A percentile compares a stretch with the other conserved stretches of the same genome.
phyloP scores from a whole-genome alignment of 371 early-diverging fungal genomes.

The Mucor indicus region DNA sequence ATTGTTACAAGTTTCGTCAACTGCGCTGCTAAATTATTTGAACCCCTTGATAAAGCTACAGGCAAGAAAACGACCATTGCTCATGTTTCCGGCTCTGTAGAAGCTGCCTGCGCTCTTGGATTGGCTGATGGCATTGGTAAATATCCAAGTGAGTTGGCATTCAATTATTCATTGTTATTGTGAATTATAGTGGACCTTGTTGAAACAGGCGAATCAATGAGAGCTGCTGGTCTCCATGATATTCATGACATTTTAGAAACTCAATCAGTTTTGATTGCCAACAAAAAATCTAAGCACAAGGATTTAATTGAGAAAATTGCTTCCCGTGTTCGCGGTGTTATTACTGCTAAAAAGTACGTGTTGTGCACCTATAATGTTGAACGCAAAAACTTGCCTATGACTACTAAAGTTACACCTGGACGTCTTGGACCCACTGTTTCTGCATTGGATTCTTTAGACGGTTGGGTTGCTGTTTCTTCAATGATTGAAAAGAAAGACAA shows the following conservation, averaged over 20 bases:
- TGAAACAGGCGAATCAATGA: slow-evolving; percentile 98
- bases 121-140: slow-evolving; percentile 95
- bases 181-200: slow-evolving; percentile 29
- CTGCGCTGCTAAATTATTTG: slow-evolving; percentile 66
- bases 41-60: slow-evolving; percentile 57
- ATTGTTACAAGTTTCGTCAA: slow-evolving; percentile 91
- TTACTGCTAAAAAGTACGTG: slow-evolving; percentile 85
- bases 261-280: slow-evolving; percentile 86
- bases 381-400: slow-evolving; percentile 58
- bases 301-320: slow-evolving; percentile 72
- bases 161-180: neutral
- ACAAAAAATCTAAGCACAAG: slow-evolving; percentile 55
- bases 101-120: slow-evolving; percentile 94
- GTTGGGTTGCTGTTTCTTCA: slow-evolving; percentile 87
- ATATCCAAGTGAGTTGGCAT: too few relatives aligned
- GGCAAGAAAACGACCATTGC: slow-evolving; percentile 67
- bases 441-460: slow-evolving; percentile 74
- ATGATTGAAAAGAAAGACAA: slow-evolving; percentile 82
- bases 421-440: slow-evolving; percentile 89
- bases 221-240: slow-evolving; percentile 92
- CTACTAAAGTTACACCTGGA: slow-evolving; percentile 83
- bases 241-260: slow-evolving; percentile 79
- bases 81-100: slow-evolving; percentile 92
- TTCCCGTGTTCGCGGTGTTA: slow-evolving; percentile 87
- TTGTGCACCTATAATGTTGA: slow-evolving; percentile 88